Conservation (phyloP, 192 early-diverging fungal species). For the Gamsiella multidivaricata region DNA sequence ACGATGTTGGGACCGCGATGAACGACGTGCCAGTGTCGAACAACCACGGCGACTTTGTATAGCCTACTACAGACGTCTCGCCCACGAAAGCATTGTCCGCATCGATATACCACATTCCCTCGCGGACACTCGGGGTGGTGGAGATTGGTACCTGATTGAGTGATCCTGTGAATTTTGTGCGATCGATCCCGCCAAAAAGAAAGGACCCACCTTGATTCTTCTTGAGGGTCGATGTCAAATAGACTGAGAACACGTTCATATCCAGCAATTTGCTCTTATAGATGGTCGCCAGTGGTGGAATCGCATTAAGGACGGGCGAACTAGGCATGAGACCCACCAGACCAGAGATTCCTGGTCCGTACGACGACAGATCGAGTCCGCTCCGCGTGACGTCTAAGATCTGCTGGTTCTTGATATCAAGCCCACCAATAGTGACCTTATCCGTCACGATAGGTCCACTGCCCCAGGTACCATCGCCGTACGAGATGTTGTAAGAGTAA, state of each 20-base stretch:
- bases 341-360: conserved; percentile 33
- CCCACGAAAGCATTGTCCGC: conserved; percentile 24
- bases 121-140: not conserved
- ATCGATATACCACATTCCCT: conserved; percentile 46
- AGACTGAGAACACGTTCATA: conserved; percentile 50
- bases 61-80: conserved; percentile 13
- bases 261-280: conserved; percentile 41
- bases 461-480: conserved; percentile 52
- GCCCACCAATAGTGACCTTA: conserved; percentile 40
- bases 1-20: conserved; percentile 40
- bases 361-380: conserved; percentile 33
- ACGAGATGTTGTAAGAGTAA: conserved; percentile 49
- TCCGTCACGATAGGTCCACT: conserved; percentile 44
- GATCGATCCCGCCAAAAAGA: conserved; percentile 47
- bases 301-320: conserved; percentile 37
- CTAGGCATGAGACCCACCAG: conserved; percentile 47
- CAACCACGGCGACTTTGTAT: conserved; percentile 42
- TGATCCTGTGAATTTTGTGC: conserved; percentile 24
- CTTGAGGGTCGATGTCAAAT: conserved; percentile 16
- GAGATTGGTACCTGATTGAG: conserved; percentile 39
- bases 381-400: conserved; percentile 47
- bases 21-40: conserved; percentile 53
- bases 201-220: conserved; percentile 40
- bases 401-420: conserved; percentile 40
- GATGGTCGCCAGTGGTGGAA: conserved; percentile 41